A percentile compares a stretch with the other conserved stretches of the same genome.
Conservation (phyloP, 1,139 yeast species). For the Lodderomyces margitis region DNA sequence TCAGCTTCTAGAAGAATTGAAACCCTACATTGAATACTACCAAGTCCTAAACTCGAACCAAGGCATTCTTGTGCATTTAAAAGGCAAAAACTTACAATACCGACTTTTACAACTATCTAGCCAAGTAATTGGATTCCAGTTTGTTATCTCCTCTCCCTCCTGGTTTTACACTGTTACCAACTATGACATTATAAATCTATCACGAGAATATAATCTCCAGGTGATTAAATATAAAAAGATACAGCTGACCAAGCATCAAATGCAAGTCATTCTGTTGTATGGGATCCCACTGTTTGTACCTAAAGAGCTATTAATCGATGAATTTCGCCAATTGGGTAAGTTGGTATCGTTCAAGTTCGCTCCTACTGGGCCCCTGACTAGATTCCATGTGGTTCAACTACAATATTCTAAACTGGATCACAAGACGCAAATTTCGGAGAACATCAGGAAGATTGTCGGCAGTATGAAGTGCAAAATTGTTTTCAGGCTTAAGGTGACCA, state of each 20-base stretch:
- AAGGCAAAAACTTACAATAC: not conserved
- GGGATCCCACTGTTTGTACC: constrained; percentile 10
- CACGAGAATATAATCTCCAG: constrained; percentile 10
- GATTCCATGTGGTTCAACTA: constrained; percentile 12
- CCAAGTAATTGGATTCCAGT: not conserved
- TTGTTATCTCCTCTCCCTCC: not conserved
- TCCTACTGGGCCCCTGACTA: constrained; percentile 8
- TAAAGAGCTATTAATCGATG: constrained; percentile 5
- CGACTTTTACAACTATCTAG: not conserved
- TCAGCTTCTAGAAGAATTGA: constrained; percentile 3
- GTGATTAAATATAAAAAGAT: constrained; percentile 5
- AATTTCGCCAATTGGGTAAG: constrained; percentile 9
- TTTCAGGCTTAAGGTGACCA: not conserved
- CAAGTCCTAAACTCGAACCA: constrained; percentile 2
- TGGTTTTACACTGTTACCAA: not conserved
- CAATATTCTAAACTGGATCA: constrained; percentile 10
- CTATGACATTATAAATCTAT: not conserved
- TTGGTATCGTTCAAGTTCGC: constrained; percentile 12
- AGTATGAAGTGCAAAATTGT: not conserved
- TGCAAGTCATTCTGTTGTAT: constrained; percentile 9
- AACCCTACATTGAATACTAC: constrained; percentile 6
- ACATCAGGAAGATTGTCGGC: not conserved
- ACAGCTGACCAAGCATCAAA: constrained; percentile 3
- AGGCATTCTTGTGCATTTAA: constrained; percentile 11
- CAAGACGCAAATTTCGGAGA: not conserved